A percentile compares a stretch with the other conserved stretches of the same genome.
Evolutionary conservation across 1,284 basidiomycete species (phyloP).

Genomic region (Boletus semigastroideus): DNA sequence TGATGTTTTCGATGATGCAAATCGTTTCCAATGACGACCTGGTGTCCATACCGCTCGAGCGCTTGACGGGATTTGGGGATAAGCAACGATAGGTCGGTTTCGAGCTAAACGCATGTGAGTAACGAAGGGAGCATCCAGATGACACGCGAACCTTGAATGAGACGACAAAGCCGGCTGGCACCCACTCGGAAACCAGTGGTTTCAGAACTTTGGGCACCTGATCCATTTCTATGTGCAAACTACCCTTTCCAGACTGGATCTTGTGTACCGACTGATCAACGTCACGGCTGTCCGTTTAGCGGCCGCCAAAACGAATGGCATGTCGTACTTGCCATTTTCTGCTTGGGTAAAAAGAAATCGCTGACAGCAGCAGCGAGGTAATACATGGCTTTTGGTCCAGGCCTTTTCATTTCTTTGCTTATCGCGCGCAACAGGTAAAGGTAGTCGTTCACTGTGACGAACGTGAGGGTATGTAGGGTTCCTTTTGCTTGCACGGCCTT

Average conservation of each 20-base stretch:
- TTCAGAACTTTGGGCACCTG: constrained; percentile 96
- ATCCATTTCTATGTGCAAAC: constrained; percentile 95
- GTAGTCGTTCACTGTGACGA: constrained; percentile 96
- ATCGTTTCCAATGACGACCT: constrained; percentile 96
- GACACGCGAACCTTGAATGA: constrained; percentile 82
- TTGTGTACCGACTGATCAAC: constrained; percentile 86
- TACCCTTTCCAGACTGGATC: constrained; percentile 95
- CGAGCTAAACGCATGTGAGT: constrained; percentile 58
- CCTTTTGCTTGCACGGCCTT: constrained; percentile 76
- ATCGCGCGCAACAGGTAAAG: constrained; percentile 88
- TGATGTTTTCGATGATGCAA: constrained; percentile 87
- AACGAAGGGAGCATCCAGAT: background rate
- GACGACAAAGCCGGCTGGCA: constrained; percentile 87
- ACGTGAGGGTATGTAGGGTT: constrained; percentile 82
- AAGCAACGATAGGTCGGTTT: constrained; percentile 83
- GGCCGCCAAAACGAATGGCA: background rate
- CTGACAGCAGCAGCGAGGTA: constrained; percentile 98
- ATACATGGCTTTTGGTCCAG: constrained; percentile 82
- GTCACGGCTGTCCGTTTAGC: constrained; percentile 15
- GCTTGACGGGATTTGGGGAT: constrained; percentile 90
- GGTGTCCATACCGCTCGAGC: constrained; percentile 92
- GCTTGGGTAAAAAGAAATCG: constrained; percentile 94
- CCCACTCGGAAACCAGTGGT: constrained; percentile 93
- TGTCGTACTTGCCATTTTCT: constrained; percentile 69
- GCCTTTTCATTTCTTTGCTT: constrained; percentile 64